Evolutionary conservation across 73 alveolate species (phyloP).

Genomic region (Paramecium sonneborni): DNA sequence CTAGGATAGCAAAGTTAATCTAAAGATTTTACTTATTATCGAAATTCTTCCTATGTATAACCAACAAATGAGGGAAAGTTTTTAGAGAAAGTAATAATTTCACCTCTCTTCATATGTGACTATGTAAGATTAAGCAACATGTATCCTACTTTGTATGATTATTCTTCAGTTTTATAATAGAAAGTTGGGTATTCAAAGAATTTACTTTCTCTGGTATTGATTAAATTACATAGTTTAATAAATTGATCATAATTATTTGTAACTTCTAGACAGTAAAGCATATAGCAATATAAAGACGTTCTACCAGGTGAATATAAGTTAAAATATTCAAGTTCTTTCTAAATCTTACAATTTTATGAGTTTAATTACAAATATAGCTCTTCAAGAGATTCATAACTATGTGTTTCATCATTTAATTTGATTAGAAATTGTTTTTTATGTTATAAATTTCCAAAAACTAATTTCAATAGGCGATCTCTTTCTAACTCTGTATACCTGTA

Average conservation of each 20-base stretch:
- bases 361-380: not conserved
- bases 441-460: not conserved
- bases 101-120: slow-evolving; percentile 20
- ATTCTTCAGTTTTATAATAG: slow-evolving; percentile 1
- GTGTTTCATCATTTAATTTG: not conserved
- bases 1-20: slow-evolving; percentile 36
- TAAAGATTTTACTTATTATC: not conserved
- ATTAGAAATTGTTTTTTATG: not conserved
- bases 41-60: not conserved
- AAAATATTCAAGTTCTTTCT: not conserved
- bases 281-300: slow-evolving; percentile 23
- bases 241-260: slow-evolving; percentile 46
- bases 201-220: slow-evolving; percentile 19
- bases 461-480: not conserved
- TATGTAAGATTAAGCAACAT: not conserved
- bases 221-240: not conserved
- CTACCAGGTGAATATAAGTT: not conserved
- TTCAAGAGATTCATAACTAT: slow-evolving; percentile 21
- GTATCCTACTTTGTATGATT: not conserved
- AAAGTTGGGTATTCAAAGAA: slow-evolving; percentile 43
- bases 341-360: not conserved
- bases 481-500: slow-evolving; percentile 20
- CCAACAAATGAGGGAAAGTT: not conserved
- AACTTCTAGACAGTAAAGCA: slow-evolving; percentile 43
- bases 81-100: not conserved